These are phyloP conservation scores for Globisporangium paroecandrum DNA, from an alignment of 352 stramenopile species.

Conservation along the genomic window DNA sequence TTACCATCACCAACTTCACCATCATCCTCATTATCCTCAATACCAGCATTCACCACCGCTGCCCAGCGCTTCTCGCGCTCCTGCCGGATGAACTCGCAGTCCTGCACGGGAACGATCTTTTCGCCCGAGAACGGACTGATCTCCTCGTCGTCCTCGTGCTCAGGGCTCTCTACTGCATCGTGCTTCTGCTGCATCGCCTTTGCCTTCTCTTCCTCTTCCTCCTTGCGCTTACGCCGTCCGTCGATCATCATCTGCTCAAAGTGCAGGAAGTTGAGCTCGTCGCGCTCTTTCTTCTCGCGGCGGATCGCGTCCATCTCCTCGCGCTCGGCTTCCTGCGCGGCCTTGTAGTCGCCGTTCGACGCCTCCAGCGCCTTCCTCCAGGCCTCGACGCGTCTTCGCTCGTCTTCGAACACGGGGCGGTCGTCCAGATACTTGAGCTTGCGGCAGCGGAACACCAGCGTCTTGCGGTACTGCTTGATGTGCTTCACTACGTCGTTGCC, in stretches of 20 bases:
- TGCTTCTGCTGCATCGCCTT: constrained; percentile 14
- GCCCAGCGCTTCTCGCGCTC: constrained; percentile 69
- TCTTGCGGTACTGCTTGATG: constrained; percentile 86
- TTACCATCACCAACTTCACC: constrained; percentile 9
- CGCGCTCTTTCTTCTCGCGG: constrained; percentile 82
- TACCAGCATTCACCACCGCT: constrained; percentile 44
- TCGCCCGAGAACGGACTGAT: constrained; percentile 72
- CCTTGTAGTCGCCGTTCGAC: constrained; percentile 71
- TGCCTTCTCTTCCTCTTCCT: constrained; percentile 18
- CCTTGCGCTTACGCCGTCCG: constrained; percentile 47
- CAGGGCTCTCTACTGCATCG: constrained; percentile 10
- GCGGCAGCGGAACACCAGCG: constrained; percentile 66
- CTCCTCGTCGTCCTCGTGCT: constrained; percentile 26
- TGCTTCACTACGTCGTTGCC: constrained; percentile 87
- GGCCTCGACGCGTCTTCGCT: constrained; percentile 77
- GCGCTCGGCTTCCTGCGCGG: constrained; percentile 78
- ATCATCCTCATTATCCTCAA: constrained; percentile 28
- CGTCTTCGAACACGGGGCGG: constrained; percentile 83
- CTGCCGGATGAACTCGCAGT: constrained; percentile 56
- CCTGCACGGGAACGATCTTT: constrained; percentile 56
- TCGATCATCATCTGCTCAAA: constrained; percentile 89
- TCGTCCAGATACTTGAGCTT: constrained; percentile 83
- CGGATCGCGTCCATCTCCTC: constrained; percentile 81
- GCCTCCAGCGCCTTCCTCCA: constrained; percentile 68
- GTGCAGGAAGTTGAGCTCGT: constrained; percentile 82